phyloP scores from a whole-genome alignment of 1,139 yeast species.

The Geotrichum siamense region DNA sequence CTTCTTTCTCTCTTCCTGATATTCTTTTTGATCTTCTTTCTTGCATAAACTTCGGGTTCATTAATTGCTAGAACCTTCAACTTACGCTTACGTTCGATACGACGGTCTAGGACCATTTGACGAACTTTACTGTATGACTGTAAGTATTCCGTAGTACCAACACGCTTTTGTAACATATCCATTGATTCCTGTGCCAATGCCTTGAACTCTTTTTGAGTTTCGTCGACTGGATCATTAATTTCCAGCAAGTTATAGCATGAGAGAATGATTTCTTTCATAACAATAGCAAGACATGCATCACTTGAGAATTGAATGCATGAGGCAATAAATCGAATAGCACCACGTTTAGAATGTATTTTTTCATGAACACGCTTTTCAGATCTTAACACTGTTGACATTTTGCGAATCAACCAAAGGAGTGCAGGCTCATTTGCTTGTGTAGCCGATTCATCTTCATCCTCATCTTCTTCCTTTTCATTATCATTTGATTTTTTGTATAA shows the following conservation, averaged over 20 bases:
- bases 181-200: conserved; percentile 62
- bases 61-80: conserved; percentile 69
- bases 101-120: conserved; percentile 49
- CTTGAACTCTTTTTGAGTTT: conserved; percentile 46
- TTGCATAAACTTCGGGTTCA: conserved; percentile 77
- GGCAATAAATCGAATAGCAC: conserved; percentile 42
- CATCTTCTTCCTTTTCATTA: conserved; percentile 18
- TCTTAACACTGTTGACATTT: conserved; percentile 57
- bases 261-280: conserved; percentile 36
- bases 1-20: conserved; percentile 67
- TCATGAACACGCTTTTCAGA: conserved; percentile 16
- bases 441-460: conserved; percentile 21
- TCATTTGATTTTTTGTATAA: conserved; percentile 25
- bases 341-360: conserved; percentile 53
- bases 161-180: conserved; percentile 55
- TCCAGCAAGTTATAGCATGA: conserved; percentile 54
- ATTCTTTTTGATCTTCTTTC: conserved; percentile 69
- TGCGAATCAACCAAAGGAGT: conserved; percentile 54
- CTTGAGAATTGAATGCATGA: conserved; percentile 27
- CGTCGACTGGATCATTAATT: conserved; percentile 35
- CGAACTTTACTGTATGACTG: conserved; percentile 56
- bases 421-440: conserved; percentile 35
- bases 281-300: conserved; percentile 5
- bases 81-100: conserved; percentile 69
- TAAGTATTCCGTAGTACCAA: conserved; percentile 73